Conservation (phyloP, 257 asterid genomes). For the Paulownia fortunei region DNA sequence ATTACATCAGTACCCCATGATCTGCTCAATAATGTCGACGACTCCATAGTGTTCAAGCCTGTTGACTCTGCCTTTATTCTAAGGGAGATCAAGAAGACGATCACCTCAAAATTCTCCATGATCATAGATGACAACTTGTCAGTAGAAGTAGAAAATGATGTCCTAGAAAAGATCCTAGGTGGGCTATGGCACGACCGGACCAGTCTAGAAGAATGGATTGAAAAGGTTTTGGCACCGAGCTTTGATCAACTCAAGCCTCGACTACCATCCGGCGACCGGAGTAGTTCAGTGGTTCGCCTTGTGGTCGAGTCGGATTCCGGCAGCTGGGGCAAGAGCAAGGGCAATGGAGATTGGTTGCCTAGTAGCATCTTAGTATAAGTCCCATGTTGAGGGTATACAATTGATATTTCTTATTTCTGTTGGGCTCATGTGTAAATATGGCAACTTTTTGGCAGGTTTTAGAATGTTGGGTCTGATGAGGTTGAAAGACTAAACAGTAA, state of each 20-base stretch:
- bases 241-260: constrained; percentile 54
- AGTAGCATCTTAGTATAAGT: constrained; percentile 56
- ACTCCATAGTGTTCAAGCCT: constrained; percentile 57
- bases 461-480: background rate
- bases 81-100: constrained; percentile 66
- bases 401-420: constrained; percentile 30
- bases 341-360: constrained; percentile 70
- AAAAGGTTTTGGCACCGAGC: constrained; percentile 61
- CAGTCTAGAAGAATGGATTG: constrained; percentile 72
- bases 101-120: constrained; percentile 53
- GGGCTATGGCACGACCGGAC: constrained; percentile 75
- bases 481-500: constrained; percentile 26
- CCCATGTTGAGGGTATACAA: constrained; percentile 24
- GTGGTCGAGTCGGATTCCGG: constrained; percentile 55
- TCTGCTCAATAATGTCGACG: constrained; percentile 54
- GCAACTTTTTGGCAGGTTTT: constrained; percentile 6
- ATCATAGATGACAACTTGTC: constrained; percentile 48
- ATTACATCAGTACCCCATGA: constrained; percentile 67
- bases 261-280: constrained; percentile 34
- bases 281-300: constrained; percentile 47
- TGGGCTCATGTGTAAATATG: constrained; percentile 59
- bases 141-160: constrained; percentile 68
- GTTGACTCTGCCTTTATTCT: constrained; percentile 51
- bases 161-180: constrained; percentile 68
- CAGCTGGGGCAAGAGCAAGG: constrained; percentile 36